phyloP scores from a whole-genome alignment of 2,329 filamentous ascomycete species.

The Pseudogymnoascus sp. region DNA sequence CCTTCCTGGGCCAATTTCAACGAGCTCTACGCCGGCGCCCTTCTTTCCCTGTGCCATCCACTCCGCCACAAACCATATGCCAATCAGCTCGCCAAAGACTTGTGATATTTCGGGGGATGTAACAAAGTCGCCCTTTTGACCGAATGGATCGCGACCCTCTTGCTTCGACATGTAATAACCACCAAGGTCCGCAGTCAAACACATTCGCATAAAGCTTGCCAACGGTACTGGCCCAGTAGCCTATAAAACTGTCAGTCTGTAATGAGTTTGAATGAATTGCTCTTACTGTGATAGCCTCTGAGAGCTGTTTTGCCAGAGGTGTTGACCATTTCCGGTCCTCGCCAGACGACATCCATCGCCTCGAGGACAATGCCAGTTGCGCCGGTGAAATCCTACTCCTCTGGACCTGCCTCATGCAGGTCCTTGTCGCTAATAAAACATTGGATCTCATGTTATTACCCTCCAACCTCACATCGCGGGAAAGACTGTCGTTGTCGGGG shows the following conservation, averaged over 20 bases:
- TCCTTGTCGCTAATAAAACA: conserved; percentile 19
- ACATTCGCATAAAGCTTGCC: conserved; percentile 97
- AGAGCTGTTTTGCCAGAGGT: conserved; percentile 78
- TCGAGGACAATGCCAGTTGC: conserved; percentile 16
- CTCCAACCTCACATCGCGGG: not conserved
- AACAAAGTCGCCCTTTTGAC: conserved; percentile 88
- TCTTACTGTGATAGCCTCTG: conserved; percentile 74
- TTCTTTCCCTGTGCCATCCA: conserved; percentile 86
- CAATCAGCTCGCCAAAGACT: conserved; percentile 89
- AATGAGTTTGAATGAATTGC: not conserved
- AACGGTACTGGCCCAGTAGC: conserved; percentile 86
- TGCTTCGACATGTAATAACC: conserved; percentile 84
- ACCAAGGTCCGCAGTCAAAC: conserved; percentile 79
- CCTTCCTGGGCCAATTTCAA: conserved; percentile 89
- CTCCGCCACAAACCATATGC: conserved; percentile 91
- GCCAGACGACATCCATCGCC: conserved; percentile 24
- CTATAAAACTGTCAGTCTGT: conserved; percentile 37
- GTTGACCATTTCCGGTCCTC: conserved; percentile 66
- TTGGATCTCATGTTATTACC: conserved; percentile 24
- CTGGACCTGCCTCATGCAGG: conserved; percentile 19
- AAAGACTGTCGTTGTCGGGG: not conserved
- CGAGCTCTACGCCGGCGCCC: conserved; percentile 69
- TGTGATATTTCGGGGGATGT: conserved; percentile 97
- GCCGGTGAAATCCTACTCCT: conserved; percentile 15
- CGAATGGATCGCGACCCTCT: conserved; percentile 75